Evolutionary conservation across 352 stramenopile genomes (phyloP), one percentile per base, ranked within the genome.

Genomic region (Pythium scleroteichum): DNA sequence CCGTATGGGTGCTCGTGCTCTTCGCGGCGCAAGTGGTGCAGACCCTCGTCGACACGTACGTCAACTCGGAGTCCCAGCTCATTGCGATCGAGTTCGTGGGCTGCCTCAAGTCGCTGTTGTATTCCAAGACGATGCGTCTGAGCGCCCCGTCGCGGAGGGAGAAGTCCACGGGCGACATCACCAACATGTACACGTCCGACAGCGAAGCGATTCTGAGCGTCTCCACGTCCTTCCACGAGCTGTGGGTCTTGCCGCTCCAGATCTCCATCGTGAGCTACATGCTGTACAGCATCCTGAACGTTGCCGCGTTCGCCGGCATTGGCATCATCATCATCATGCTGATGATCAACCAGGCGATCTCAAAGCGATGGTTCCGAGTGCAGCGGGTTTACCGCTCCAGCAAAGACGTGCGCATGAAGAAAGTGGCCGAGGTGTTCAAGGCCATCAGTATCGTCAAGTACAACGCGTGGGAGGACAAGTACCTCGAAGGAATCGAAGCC

Each of bases 361-460:
- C 74, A 8, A 69, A 69, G 39, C 56, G 47, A 20, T 72, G 77
- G 64, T 58, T 68, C 16, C 29, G 13, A 6, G 17, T 60, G n/a
- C 64, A 71, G 29, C 67, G 58, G 16, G 50, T 58, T 12, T 53
- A 57, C n/a, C 59, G 66, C 17, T 32, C 23, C 5, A 44, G 55
- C 24, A 75, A 76, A 50, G 71, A 87, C 47, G 47, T 49, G 19
- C 56, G 79, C n/a, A 75, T 87, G 68, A 81, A 85, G 56, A 53
- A 67, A 17, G 62, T 88, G 7, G 73, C 73, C 20, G 77, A 88
- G 38, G 75, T 82, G 3, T 77, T 88, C 50, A 83, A 71, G 33
- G 71, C 73, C 12, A 96, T 97, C 61, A 75, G 83, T 22, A 90
- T 97, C 55, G 85, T 98, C 73, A 98, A 98, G 69, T 89, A 96